A percentile compares a stretch with the other conserved stretches of the same genome.
Conservation (phyloP, 2,329 filamentous ascomycete species). For the Eurotiales sp. region DNA sequence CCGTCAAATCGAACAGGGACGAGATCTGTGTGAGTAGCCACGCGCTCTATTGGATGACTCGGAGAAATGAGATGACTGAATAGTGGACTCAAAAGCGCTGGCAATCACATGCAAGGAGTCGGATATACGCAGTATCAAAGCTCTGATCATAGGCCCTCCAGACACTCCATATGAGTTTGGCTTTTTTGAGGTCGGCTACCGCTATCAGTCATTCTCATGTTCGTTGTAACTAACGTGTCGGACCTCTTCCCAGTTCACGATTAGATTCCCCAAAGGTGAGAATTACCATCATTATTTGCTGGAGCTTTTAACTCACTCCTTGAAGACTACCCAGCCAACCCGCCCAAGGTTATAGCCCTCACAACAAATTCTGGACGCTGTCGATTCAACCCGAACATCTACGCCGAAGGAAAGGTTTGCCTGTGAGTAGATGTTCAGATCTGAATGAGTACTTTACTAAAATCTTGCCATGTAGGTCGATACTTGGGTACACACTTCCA, state of each 20-base stretch:
- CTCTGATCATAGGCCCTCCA: conserved; percentile 85
- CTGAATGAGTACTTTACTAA: background rate
- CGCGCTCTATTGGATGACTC: background rate
- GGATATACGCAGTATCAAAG: conserved; percentile 83
- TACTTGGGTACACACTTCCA: conserved; percentile 63
- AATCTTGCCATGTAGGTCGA: conserved; percentile 61
- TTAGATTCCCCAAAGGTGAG: conserved; percentile 71
- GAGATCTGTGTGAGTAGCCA: conserved; percentile 69
- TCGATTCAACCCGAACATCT: conserved; percentile 97
- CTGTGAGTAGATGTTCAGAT: conserved; percentile 54
- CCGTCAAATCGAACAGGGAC: conserved; percentile 74
- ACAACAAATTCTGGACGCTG: conserved; percentile 88
- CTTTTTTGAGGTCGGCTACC: conserved; percentile 74
- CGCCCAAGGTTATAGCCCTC: conserved; percentile 60
- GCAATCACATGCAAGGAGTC: conserved; percentile 82
- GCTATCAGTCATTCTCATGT: conserved; percentile 22
- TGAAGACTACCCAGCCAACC: conserved; percentile 73
- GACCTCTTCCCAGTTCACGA: conserved; percentile 73
- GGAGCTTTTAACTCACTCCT: background rate
- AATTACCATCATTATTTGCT: background rate
- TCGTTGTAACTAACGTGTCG: too few species aligned
- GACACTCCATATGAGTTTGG: conserved; percentile 96
- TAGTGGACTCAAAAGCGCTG: conserved; percentile 61
- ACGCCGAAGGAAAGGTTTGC: conserved; percentile 86
- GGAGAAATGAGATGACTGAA: background rate